Base-by-base conservation (phyloP, 2,329 filamentous ascomycete species). In the Diaporthe eres region DNA sequence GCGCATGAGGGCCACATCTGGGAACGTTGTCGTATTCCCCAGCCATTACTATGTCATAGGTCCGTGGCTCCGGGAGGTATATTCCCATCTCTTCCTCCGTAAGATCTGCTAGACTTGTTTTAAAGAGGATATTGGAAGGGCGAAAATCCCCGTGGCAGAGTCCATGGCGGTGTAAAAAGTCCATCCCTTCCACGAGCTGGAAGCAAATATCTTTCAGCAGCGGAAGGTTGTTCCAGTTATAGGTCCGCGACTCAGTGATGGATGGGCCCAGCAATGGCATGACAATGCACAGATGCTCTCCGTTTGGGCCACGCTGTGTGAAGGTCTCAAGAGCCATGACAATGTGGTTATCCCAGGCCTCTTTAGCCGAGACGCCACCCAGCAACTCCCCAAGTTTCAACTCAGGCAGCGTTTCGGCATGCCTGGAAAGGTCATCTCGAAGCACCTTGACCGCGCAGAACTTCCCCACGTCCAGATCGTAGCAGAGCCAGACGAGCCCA, bases 361-460 rank as follows among this genome's bases (percentile, higher is more conserved):
- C 19, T 37, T 37, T 6, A 22, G 19, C 6, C 0, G 61, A 51
- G 28, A 51, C 44, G 4, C 61, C 28, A 3, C 44, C 61, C 10
- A 67, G 19, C 19, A 67, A 5, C 19, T 51, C 44, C 19, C 2
- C 4, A 5, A 67, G 10, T 25, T 17, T 51, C n/a, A 67, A 31
- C 7, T 67, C 61, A 2, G 44, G 44, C 10, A 67, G 22, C 17
- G 25, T 37, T 2, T 67, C 42, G 8, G 28, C 4, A 3, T 67
- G 44, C 1, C 10, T 15, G 4, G 44, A 25, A 4, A 49, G 28
- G 19, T 37, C 44, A 4, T 19, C 61, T 25, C 28, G 61, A 3
- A 67, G 44, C 5, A 67, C 25, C 61, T 67, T 67, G 19, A 67
- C 44, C 0, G 61, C 61, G 13, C 61, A 51, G 19, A 67, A 67